A percentile compares a stretch with the other conserved stretches of the same genome.
phyloP scores from a whole-genome alignment of 169 alveolate genomes.

The Plasmodium billcollinsi region DNA sequence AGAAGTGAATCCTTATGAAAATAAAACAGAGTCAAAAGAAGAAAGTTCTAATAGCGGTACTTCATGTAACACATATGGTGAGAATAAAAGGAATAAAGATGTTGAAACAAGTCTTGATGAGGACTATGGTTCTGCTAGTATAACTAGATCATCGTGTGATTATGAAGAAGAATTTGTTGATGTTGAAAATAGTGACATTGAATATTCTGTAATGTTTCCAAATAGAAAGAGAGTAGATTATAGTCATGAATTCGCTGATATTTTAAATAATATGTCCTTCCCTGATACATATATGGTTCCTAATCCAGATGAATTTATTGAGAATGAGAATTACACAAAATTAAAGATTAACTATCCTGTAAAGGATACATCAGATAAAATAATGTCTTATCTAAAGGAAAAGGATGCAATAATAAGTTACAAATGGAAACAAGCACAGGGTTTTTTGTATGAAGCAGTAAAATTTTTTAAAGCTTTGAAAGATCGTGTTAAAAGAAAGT shows the following conservation, averaged over 20 bases:
- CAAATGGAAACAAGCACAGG: slow-evolving; percentile 9
- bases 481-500: neutral
- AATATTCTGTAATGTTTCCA: neutral
- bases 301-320: slow-evolving; percentile 8
- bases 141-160: no score
- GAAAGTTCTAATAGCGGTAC: no score
- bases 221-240: neutral
- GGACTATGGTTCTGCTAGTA: no score
- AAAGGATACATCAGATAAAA: neutral
- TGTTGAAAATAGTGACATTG: neutral
- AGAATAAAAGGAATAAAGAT: no score
- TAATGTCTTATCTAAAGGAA: neutral
- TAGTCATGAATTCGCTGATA: slow-evolving; percentile 1
- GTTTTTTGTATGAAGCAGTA: neutral
- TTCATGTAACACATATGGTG: no score
- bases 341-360: slow-evolving; percentile 4
- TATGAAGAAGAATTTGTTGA: neutral
- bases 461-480: slow-evolving; percentile 1
- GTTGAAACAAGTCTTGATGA: no score
- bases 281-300: slow-evolving; percentile 13
- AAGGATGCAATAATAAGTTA: neutral
- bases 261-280: neutral
- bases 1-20: no score
- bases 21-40: no score
- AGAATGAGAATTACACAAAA: slow-evolving; percentile 1